Evolutionary conservation across 306 rosid genomes (phyloP).

Genomic region (Pyrus betulifolia): DNA sequence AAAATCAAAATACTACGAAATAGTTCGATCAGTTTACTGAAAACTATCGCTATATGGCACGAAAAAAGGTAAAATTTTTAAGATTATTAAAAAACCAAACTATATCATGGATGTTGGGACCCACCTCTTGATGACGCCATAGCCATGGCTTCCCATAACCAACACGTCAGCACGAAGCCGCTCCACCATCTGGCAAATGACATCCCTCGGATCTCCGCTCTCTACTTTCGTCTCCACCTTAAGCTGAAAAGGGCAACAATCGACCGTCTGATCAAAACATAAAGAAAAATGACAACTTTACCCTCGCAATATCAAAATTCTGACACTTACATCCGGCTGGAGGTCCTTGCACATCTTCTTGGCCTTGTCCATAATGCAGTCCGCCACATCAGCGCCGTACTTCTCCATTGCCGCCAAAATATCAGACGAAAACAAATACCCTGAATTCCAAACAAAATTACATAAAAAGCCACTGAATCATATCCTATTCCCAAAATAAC

Average conservation of each 20-base stretch:
- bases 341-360: slow-evolving; percentile 42
- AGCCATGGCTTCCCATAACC: slow-evolving; percentile 84
- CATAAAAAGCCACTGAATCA: not conserved
- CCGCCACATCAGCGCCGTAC: slow-evolving; percentile 49
- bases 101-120: not conserved
- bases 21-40: too few relatives aligned
- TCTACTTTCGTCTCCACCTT: slow-evolving; percentile 58
- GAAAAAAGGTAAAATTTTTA: too few relatives aligned
- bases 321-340: slow-evolving; percentile 30
- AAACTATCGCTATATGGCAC: too few relatives aligned
- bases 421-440: slow-evolving; percentile 63
- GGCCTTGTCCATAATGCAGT: slow-evolving; percentile 51
- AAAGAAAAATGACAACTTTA: not conserved
- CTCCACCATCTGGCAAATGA: slow-evolving; percentile 61
- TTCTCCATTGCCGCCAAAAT: slow-evolving; percentile 45
- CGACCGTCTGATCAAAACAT: not conserved
- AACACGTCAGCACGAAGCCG: slow-evolving; percentile 48
- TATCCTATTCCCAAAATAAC: not conserved
- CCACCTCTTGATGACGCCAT: slow-evolving; percentile 73
- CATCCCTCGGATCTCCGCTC: slow-evolving; percentile 78
- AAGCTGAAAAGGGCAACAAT: slow-evolving; percentile 1
- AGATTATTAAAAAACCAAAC: too few relatives aligned
- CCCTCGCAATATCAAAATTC: not conserved
- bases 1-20: too few relatives aligned
- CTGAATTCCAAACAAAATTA: slow-evolving; percentile 23